phyloP scores from a whole-genome alignment of 768 basidiomycete genomes.

The Phallus indusiatus region DNA sequence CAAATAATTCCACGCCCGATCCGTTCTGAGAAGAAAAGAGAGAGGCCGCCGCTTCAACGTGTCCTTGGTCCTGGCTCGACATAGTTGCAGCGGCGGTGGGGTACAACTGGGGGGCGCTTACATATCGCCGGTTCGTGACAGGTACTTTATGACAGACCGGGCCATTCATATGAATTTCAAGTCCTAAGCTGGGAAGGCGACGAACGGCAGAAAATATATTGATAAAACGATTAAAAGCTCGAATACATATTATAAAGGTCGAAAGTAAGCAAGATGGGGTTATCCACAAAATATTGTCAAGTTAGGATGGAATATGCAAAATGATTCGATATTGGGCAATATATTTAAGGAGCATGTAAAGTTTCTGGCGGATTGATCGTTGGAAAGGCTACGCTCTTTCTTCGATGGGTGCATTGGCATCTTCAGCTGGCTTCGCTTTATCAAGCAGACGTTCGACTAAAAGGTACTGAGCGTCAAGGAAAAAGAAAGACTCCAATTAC shows the following conservation, averaged over 20 bases:
- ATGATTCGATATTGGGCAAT: not conserved
- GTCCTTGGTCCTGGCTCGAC: conserved; percentile 6
- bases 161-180: no score
- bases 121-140: no score
- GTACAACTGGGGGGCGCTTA: not conserved
- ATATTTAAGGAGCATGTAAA: no score
- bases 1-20: conserved; percentile 44
- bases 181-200: not conserved
- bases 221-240: not conserved
- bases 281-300: not conserved
- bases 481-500: no score
- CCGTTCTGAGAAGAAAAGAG: conserved; percentile 63
- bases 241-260: not conserved
- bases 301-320: not conserved
- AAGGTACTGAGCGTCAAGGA: no score
- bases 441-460: conserved; percentile 64
- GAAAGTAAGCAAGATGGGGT: not conserved
- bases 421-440: conserved; percentile 25
- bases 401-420: not conserved
- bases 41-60: conserved; percentile 68
- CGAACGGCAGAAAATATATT: not conserved
- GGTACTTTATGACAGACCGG: no score
- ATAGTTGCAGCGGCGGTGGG: not conserved
- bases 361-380: not conserved
- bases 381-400: not conserved